phyloP scores from a whole-genome alignment of 371 early-diverging fungal genomes.

The Zychaea mexicana region DNA sequence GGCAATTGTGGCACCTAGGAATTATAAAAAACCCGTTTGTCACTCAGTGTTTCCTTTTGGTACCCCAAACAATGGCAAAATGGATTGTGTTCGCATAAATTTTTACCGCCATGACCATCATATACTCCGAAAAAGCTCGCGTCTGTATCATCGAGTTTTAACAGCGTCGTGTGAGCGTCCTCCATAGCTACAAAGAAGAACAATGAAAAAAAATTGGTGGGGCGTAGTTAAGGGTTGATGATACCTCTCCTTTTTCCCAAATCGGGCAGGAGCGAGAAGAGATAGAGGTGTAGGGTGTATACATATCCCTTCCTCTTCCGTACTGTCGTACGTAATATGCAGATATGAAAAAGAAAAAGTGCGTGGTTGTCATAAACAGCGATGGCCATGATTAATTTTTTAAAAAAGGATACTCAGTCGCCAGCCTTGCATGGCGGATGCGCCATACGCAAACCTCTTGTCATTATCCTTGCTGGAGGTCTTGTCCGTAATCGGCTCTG shows the following conservation, averaged over 20 bases:
- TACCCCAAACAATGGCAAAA: no score
- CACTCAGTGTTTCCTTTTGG: no score
- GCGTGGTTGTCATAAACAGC: no score
- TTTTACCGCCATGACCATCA: conserved; percentile 95
- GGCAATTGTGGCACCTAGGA: conserved; percentile 77
- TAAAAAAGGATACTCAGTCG: conserved; percentile 77
- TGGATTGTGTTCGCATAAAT: neutral
- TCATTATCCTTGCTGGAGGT: conserved; percentile 74
- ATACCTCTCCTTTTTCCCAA: no score
- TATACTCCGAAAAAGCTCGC: conserved; percentile 92
- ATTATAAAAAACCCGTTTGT: neutral
- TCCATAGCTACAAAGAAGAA: conserved; percentile 82
- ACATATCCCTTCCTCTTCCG: no score
- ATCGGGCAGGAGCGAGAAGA: no score
- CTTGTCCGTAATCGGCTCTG: conserved; percentile 92
- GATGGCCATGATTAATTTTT: neutral
- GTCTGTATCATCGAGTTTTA: conserved; percentile 62
- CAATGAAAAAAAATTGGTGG: neutral
- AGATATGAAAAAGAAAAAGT: no score
- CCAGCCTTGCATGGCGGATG: conserved; percentile 98
- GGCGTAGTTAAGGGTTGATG: neutral
- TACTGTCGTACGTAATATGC: no score
- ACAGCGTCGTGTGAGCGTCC: conserved; percentile 93
- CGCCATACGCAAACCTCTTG: conserved; percentile 80
- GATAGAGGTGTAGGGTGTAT: no score